A percentile compares a stretch with the other conserved stretches of the same genome.
phyloP scores from a whole-genome alignment of 2,329 filamentous ascomycete genomes.

The Hypoxylon sp. region DNA sequence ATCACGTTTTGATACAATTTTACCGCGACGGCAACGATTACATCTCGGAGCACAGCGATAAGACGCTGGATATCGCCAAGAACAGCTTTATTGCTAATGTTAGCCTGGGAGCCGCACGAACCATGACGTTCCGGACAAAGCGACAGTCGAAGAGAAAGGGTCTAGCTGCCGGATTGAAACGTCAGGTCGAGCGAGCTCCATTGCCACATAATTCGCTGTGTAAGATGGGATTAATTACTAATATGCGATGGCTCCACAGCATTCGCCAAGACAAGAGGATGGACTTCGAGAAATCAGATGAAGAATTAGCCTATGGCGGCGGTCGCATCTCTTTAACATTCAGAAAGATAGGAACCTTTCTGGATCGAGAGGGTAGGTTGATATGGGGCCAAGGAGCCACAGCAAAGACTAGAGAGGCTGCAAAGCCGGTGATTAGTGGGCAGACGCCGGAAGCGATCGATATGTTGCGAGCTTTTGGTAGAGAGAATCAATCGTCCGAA shows the following conservation, averaged over 20 bases:
- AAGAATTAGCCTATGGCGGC: constrained; percentile 80
- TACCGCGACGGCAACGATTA: constrained; percentile 92
- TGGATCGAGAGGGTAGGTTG: constrained; percentile 71
- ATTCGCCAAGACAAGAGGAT: constrained; percentile 89
- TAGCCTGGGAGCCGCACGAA: constrained; percentile 91
- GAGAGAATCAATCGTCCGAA: constrained; percentile 81
- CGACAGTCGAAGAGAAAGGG: constrained; percentile 59
- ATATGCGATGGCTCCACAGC: constrained; percentile 90
- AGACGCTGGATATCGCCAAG: constrained; percentile 89
- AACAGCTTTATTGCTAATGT: constrained; percentile 91
- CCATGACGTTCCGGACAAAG: constrained; percentile 91
- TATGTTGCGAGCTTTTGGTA: constrained; percentile 85
- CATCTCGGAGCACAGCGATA: constrained; percentile 97
- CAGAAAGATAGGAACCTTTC: constrained; percentile 87
- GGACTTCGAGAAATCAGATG: constrained; percentile 73
- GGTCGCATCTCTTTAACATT: constrained; percentile 94
- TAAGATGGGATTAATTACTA: constrained; percentile 84
- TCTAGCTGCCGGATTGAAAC: constrained; percentile 55
- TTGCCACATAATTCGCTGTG: constrained; percentile 93
- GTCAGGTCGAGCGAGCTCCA: constrained; percentile 75
- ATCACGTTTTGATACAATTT: constrained; percentile 92
- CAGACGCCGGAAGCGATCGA: constrained; percentile 74
- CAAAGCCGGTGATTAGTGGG: constrained; percentile 77
- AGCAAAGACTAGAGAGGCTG: constrained; percentile 73
- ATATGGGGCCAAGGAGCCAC: constrained; percentile 96